phyloP scores from a whole-genome alignment of 2,329 filamentous ascomycete species.

The Aspergillus aculeatinus region DNA sequence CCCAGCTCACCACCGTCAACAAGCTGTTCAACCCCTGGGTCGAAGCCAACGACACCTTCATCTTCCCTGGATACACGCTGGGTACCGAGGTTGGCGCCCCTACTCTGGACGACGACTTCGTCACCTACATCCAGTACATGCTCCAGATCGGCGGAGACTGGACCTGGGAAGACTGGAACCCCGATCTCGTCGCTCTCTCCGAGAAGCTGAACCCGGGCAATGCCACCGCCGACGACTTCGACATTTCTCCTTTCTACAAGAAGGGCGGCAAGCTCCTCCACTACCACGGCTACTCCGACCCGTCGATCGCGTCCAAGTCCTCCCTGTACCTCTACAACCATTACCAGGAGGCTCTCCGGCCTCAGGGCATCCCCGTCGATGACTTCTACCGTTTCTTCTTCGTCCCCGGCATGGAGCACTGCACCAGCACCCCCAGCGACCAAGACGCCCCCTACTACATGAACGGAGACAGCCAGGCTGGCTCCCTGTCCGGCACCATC shows the following conservation, averaged over 20 bases:
- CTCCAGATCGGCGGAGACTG: conserved; percentile 43
- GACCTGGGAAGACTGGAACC: conserved; percentile 33
- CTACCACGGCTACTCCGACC: conserved; percentile 21
- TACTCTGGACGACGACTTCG: conserved; percentile 10
- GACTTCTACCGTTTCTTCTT: conserved; percentile 20
- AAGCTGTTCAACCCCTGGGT: conserved; percentile 9
- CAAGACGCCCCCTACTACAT: conserved; percentile 10
- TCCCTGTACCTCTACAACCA: conserved; percentile 8
- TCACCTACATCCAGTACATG: conserved; percentile 13
- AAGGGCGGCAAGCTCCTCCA: conserved; percentile 18
- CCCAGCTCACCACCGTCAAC: conserved; percentile 43
- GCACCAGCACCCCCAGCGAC: conserved; percentile 3
- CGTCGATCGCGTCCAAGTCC: conserved; percentile 17
- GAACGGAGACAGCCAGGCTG: conserved; percentile 8
- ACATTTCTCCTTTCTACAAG: conserved; percentile 13
- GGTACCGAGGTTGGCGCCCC: conserved; percentile 12
- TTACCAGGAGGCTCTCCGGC: background rate
- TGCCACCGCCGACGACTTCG: conserved; percentile 12
- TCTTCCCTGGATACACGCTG: conserved; percentile 15
- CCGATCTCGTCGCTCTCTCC: conserved; percentile 39
- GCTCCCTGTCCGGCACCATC: background rate
- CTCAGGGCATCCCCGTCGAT: conserved; percentile 10
- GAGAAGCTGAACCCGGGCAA: conserved; percentile 13
- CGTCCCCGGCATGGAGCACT: conserved; percentile 19
- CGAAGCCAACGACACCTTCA: conserved; percentile 32